Evolutionary conservation across 208 protist species (phyloP), one percentile per base, ranked within the genome.

Genomic region (Leishmania lainsoni): DNA sequence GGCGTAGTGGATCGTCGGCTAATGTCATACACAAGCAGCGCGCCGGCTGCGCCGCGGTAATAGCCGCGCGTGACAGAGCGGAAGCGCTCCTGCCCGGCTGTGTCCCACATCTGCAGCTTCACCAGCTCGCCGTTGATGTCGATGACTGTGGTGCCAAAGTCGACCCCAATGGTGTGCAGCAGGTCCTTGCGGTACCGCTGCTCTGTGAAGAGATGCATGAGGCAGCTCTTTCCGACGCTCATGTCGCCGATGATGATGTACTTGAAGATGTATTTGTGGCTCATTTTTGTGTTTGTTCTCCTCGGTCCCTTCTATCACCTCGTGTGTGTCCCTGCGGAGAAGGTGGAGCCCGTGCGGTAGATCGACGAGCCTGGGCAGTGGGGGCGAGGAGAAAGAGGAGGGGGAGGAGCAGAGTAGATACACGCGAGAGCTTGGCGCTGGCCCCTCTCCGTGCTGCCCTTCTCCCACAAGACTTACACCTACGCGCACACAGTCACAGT

Each of bases 181-280:
- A 95, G 94, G 81, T 99, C 98, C 49, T 95, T 89, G 74, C 96
- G 88, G 79, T 99, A 99, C 71, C 96, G 96, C 85, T 99, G 93
- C 83, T 99, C 98, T n/a, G 97, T 99, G 90, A 99, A 99, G 86
- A 99, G 96, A 81, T 99, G 97, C 84, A 99, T 95, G 52, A 99
- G 90, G 84, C 98, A 99, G 63, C 94, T 98, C 90, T 99, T 99
- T 73, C 98, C 99, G 3, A 99, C 98, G 76, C 97, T 95, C 97
- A 99, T 99, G 88, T 99, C 98, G 48, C 96, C 95, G 76, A 99
- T 99, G 83, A 99, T 99, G 80, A 99, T 99, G 90, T 99, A 99
- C 90, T 99, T 99, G 90, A 99, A 99, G 68, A 99, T 99, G 83
- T 99, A 95, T 82, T 92, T 95, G 90, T 96, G 91, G 76, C 82